Percentiles rank a stretch among this genome's conserved stretches.
These are phyloP conservation scores for Xerocomellus intermedius DNA, from an alignment of 768 basidiomycete genomes.

Conservation along the genomic window DNA sequence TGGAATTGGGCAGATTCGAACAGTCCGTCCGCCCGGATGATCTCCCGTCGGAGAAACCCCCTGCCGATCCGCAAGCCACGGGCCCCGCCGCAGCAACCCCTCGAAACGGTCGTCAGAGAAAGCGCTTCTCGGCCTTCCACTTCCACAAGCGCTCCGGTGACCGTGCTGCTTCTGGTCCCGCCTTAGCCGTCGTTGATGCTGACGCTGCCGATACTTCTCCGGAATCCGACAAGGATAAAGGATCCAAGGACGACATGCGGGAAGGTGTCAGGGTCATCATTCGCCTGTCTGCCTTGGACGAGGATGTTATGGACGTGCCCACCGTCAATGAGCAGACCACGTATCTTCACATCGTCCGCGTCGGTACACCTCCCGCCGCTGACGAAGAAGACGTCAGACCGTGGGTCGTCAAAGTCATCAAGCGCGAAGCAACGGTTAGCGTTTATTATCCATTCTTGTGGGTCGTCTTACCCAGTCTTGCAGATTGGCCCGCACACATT, in stretches of 20 bases:
- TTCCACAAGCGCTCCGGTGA: conserved; percentile 58
- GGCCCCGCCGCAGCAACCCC: conserved; percentile 12
- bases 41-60: conserved; percentile 8
- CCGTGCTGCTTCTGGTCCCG: conserved; percentile 67
- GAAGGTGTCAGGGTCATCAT: conserved; percentile 79
- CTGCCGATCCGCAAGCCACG: conserved; percentile 11
- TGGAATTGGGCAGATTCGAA: conserved; percentile 81
- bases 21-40: conserved; percentile 21
- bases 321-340: conserved; percentile 85
- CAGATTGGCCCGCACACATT: conserved; percentile 94
- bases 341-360: conserved; percentile 79
- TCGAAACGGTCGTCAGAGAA: conserved; percentile 33
- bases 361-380: conserved; percentile 46
- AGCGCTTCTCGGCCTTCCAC: conserved; percentile 65
- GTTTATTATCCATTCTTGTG: neutral
- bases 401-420: conserved; percentile 92
- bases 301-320: conserved; percentile 62
- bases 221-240: conserved; percentile 41
- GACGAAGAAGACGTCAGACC: conserved; percentile 62
- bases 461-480: neutral
- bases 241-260: conserved; percentile 45
- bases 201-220: conserved; percentile 39
- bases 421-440: conserved; percentile 80
- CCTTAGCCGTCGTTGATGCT: conserved; percentile 75
- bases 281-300: conserved; percentile 77